Base-by-base conservation (phyloP, 805 yeast genomes). In the Danielia oregonensis region DNA sequence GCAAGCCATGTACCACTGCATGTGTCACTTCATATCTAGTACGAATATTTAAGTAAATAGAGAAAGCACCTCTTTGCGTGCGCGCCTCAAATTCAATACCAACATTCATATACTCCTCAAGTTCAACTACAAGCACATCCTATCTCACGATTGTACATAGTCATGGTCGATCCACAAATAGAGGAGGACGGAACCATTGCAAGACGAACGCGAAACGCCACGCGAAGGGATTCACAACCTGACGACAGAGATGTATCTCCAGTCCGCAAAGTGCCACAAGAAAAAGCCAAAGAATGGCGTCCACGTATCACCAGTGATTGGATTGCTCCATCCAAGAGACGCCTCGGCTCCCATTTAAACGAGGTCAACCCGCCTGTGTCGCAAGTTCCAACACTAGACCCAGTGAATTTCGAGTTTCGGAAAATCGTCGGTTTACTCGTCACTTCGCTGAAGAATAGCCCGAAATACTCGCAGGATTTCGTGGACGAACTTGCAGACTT, bases 401-500 rank as follows among this genome's bases (percentile, higher is more conserved):
- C 59, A 1, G 47, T 60, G 14, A 62, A 58, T 24, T 47, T 57
- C 25, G 52, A 59, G 39, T 42, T 62, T 23, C 42, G 49, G 14
- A 64, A 58, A 32, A 35, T 52, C 15, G 54, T 61, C 17, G 63
- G 54, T 3, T 39, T 60, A 13, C 33, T 51, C 9, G 48, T 62
- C 13, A 37, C 51, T 27, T 42, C 58, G 5, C 39, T 32, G 17
- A 21, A 26, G 11, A 32, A 51, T 30, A 45, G 46, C 15, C 46
- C 52, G 2, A 32, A 35, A 11, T 52, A 48, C 30, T 35, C 68
- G 1, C 41, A 45, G 13, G 63, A 62, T 21, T 58, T 57, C 26
- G 35, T 65, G 14, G 51, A 49, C 25, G 59, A 55, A 25, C 24
- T 63, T 10, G 49, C 61, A 1, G 56, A 58, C 21, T 46, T 63